phyloP scores from a whole-genome alignment of 208 protist genomes.

The Wallacemonas sp. region DNA sequence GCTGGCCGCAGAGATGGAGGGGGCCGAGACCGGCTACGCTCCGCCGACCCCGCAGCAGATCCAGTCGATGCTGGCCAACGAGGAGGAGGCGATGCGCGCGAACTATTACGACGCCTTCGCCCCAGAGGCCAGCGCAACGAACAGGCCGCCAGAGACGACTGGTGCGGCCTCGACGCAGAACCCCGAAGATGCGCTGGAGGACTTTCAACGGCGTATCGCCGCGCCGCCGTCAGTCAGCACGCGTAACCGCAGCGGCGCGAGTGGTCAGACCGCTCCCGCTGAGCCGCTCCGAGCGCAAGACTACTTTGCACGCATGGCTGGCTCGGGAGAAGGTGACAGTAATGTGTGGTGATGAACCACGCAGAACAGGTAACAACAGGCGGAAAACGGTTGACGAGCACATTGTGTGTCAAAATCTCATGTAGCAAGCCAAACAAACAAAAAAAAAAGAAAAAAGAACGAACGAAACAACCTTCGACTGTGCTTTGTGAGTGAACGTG shows the following conservation, averaged over 20 bases:
- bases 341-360: background rate
- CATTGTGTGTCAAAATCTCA: too few species aligned
- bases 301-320: constrained; percentile 10
- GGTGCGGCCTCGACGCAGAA: too few species aligned
- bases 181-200: background rate
- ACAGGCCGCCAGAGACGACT: too few species aligned
- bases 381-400: too few species aligned
- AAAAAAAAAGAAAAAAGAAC: too few species aligned
- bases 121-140: background rate
- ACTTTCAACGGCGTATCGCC: background rate
- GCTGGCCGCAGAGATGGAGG: background rate
- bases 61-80: constrained; percentile 15
- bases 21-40: background rate
- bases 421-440: background rate
- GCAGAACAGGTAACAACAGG: background rate
- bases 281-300: constrained; percentile 1
- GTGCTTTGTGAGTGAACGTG: too few species aligned
- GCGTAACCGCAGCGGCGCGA: background rate
- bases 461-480: too few species aligned
- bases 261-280: background rate
- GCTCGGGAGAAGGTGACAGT: background rate
- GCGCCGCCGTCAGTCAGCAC: constrained; percentile 1
- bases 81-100: constrained; percentile 28
- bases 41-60: constrained; percentile 1
- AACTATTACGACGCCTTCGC: constrained; percentile 30